Conservation (phyloP, 768 basidiomycete species). For the Collybia nuda region DNA sequence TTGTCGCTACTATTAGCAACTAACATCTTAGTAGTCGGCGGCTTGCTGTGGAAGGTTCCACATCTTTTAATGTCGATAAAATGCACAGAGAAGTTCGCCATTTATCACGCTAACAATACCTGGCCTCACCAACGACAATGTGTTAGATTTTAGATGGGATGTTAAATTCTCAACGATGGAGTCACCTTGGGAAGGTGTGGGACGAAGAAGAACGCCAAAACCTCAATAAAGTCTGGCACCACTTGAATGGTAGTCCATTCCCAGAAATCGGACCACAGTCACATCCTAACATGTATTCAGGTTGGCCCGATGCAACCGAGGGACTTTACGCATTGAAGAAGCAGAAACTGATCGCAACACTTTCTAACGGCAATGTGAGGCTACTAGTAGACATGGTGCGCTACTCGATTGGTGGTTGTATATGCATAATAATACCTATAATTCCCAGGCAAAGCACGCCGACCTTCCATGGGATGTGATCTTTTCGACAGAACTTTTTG, state of each 20-base stretch:
- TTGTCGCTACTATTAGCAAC: background rate
- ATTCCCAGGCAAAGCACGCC: slow-evolving; percentile 55
- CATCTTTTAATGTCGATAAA: slow-evolving; percentile 50
- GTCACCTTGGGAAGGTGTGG: slow-evolving; percentile 43
- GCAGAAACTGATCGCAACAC: slow-evolving; percentile 44
- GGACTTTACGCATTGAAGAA: slow-evolving; percentile 54
- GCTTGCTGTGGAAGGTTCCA: slow-evolving; percentile 45
- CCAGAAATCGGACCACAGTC: background rate
- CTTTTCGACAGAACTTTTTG: slow-evolving; percentile 60
- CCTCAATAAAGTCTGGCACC: slow-evolving; percentile 59
- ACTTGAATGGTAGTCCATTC: slow-evolving; percentile 42
- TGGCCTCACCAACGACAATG: background rate
- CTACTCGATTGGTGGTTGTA: background rate
- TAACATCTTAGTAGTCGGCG: slow-evolving; percentile 27
- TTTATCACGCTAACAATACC: background rate
- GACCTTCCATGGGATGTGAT: slow-evolving; percentile 64
- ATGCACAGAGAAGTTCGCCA: slow-evolving; percentile 52
- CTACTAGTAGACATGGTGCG: slow-evolving; percentile 61
- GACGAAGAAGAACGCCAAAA: slow-evolving; percentile 40
- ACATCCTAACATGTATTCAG: slow-evolving; percentile 27
- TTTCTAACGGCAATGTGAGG: slow-evolving; percentile 67
- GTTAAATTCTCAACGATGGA: slow-evolving; percentile 49
- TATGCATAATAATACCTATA: background rate
- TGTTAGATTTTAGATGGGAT: slow-evolving; percentile 57
- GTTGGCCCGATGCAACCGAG: slow-evolving; percentile 54